Base-by-base conservation (phyloP, 164 flowering plant species). In the Nymphaea thermarum region DNA sequence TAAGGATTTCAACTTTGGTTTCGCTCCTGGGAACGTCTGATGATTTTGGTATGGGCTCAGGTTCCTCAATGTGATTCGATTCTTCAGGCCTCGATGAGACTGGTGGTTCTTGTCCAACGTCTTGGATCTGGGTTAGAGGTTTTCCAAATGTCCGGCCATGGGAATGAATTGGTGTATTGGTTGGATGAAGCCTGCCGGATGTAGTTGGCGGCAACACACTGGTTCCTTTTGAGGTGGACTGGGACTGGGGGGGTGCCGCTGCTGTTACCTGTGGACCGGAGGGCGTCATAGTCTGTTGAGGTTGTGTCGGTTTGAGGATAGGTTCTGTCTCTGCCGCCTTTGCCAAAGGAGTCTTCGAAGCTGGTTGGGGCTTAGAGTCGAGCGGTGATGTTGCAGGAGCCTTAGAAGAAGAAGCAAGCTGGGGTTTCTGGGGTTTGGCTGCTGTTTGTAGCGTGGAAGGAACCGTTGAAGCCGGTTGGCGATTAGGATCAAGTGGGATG, bases 211-310 rank as follows among this genome's bases (percentile, higher is more conserved):
- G 36, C 36, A 25, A 25, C 36, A 25, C 36, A 25, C 36, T 25
- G 36, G 36, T 25, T 25, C 36, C 36, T 25, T 25, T 25, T 25
- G 36, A 25, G 36, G 36, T 61, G 4, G 63, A 6, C 42, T 61
- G 16, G 11, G 63, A 6, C n/a, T 61, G 63, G 63, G 63, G 63
- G 63, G 63, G 63, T 61, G n/a, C 63, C 25, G 7, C 42, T 61
- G 42, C n/a, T n/a, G 8, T 2, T n/a, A 36, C 15, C 8, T 25
- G 55, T 3, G 2, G 55, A 12, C 4, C 12, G 55, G 12, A 12
- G 55, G 11, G 11, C 55, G 2, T 47, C 12, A 12, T 12, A 6
- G 6, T 7, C 7, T 47, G 55, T 47, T 47, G 55, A 12, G 7
- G 55, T 12, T 6, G 55, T 47, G 7, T 3, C 63, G 16, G 63